Conservation (phyloP, 352 stramenopile genomes). For the Phytophthora megakarya region DNA sequence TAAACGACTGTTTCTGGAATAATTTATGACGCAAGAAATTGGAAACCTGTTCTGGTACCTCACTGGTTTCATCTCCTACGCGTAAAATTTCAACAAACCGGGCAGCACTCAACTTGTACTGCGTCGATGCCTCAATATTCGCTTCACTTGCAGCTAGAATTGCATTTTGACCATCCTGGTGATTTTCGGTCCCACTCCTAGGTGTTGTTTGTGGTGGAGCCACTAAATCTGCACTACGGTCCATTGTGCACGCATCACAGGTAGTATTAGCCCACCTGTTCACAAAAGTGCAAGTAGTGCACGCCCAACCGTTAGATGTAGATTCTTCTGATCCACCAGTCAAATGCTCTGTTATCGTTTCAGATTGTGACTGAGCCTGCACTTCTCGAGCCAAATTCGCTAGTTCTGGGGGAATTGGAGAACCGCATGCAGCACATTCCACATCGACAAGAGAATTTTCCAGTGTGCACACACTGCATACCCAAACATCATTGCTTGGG, state of each 20-base stretch:
- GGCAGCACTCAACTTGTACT: constrained; percentile 34
- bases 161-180: constrained; percentile 9
- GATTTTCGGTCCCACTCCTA: constrained; percentile 9
- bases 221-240: constrained; percentile 50
- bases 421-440: constrained; percentile 71
- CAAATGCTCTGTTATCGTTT: constrained; percentile 5
- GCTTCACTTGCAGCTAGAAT: not conserved
- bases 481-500: constrained; percentile 51
- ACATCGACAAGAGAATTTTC: constrained; percentile 64
- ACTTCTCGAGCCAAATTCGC: constrained; percentile 36
- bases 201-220: constrained; percentile 16
- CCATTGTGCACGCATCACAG: constrained; percentile 61
- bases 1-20: constrained; percentile 11
- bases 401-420: constrained; percentile 56
- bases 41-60: constrained; percentile 29
- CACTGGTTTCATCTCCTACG: constrained; percentile 36
- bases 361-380: constrained; percentile 21
- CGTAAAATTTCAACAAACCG: constrained; percentile 45
- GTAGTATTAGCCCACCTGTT: constrained; percentile 58
- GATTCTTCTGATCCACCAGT: not conserved
- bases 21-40: constrained; percentile 41
- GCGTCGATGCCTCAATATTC: not conserved
- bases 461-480: constrained; percentile 67
- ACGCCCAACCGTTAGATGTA: constrained; percentile 51
- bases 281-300: constrained; percentile 66